phyloP scores from a whole-genome alignment of 139 green algal species.

The Prasinococcaceae sp. region DNA sequence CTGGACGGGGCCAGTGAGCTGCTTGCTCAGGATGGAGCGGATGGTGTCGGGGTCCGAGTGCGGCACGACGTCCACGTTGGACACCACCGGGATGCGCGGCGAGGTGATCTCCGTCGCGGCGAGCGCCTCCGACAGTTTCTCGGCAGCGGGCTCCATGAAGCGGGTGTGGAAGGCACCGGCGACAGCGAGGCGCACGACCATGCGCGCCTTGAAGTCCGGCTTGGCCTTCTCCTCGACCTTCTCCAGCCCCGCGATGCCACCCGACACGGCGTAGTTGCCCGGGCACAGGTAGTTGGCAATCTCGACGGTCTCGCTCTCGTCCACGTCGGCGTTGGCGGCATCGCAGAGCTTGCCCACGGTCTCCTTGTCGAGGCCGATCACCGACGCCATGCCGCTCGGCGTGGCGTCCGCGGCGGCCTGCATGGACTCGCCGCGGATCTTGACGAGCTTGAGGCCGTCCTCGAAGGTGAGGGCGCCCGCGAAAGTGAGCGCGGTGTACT shows the following conservation, averaged over 20 bases:
- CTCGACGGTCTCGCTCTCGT: conserved; percentile 51
- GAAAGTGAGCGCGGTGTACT: conserved; percentile 96
- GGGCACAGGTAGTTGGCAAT: conserved; percentile 97
- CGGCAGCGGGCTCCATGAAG: conserved; percentile 26
- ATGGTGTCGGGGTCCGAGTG: conserved; percentile 87
- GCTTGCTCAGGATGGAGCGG: conserved; percentile 69
- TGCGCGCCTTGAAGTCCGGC: conserved; percentile 59
- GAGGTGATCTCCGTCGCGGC: conserved; percentile 45
- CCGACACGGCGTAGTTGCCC: conserved; percentile 94
- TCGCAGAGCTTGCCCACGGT: conserved; percentile 82
- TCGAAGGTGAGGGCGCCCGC: conserved; percentile 60
- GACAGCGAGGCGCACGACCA: conserved; percentile 76
- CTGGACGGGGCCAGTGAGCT: conserved; percentile 86
- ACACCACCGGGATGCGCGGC: conserved; percentile 90
- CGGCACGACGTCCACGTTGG: conserved; percentile 88
- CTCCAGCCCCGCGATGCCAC: conserved; percentile 67
- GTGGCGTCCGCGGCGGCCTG: conserved; percentile 85
- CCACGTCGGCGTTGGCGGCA: conserved; percentile 56
- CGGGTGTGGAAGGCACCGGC: conserved; percentile 95
- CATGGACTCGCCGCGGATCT: conserved; percentile 92
- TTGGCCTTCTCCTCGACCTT: conserved; percentile 68
- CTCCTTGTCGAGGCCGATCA: conserved; percentile 81
- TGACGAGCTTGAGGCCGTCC: conserved; percentile 84
- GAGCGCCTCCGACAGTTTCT: conserved; percentile 66
- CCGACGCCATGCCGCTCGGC: conserved; percentile 75